These are phyloP conservation scores for Arabis alpina DNA, from an alignment of 345 rosid species.

Conservation along the genomic window DNA sequence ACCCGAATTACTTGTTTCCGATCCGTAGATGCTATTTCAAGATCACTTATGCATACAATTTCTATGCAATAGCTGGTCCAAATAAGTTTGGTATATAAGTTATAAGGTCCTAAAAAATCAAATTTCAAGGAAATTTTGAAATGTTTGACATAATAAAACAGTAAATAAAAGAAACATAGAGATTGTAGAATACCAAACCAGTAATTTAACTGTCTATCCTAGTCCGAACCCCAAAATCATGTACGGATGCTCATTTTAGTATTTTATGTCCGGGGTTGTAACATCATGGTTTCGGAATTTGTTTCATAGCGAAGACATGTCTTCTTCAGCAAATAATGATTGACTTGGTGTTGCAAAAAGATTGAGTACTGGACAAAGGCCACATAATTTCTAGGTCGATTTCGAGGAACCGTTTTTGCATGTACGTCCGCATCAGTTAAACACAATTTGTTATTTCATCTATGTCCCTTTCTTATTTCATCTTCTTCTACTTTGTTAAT, in stretches of 20 bases:
- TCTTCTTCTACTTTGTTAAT: no score
- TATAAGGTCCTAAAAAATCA: no score
- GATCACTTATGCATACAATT: no score
- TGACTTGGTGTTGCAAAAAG: constrained; percentile 7
- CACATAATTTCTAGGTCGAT: constrained; percentile 37
- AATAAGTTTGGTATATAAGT: no score
- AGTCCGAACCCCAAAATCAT: background rate
- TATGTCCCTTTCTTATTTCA: constrained; percentile 3
- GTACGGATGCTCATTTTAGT: constrained; percentile 16
- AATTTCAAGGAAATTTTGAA: no score
- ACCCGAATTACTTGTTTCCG: no score
- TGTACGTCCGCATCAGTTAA: constrained; percentile 29
- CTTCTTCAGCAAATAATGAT: constrained; percentile 25
- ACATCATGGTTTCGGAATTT: background rate
- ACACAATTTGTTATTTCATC: constrained; percentile 18
- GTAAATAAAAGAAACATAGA: no score
- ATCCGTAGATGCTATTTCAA: no score
- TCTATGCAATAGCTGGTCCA: no score
- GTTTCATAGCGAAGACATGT: constrained; percentile 30
- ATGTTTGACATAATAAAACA: no score
- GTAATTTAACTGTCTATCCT: no score
- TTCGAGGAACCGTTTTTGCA: constrained; percentile 39
- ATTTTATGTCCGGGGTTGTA: constrained; percentile 23
- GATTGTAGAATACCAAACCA: no score
- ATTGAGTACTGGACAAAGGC: constrained; percentile 30